Conservation (phyloP, 2,329 filamentous ascomycete genomes). For the Chrysosporium queenslandicum region DNA sequence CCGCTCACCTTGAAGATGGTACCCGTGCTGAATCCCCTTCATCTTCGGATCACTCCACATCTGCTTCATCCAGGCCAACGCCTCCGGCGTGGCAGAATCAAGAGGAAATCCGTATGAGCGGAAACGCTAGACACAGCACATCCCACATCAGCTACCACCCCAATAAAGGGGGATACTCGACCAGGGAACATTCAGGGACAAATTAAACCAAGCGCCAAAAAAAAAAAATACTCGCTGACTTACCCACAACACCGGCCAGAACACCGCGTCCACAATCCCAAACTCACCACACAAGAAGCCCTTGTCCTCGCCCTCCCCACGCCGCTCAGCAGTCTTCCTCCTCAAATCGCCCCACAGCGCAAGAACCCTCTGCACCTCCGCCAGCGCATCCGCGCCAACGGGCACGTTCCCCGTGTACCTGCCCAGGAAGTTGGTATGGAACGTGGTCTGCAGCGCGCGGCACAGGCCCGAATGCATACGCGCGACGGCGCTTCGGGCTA, state of each 20-base stretch:
- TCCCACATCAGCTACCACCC: neutral
- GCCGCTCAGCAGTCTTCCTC: conserved; percentile 19
- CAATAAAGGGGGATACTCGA: no score
- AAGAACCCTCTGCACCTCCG: conserved; percentile 23
- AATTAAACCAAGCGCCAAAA: neutral
- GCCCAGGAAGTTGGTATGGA: conserved; percentile 25
- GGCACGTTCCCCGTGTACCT: conserved; percentile 27
- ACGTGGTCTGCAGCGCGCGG: conserved; percentile 20
- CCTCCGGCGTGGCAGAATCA: conserved; percentile 22
- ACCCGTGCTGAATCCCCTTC: conserved; percentile 20
- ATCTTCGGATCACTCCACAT: conserved; percentile 29
- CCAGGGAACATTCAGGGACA: no score
- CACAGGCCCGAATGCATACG: conserved; percentile 31
- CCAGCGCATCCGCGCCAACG: conserved; percentile 19
- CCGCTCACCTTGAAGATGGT: conserved; percentile 24
- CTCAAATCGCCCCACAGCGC: conserved; percentile 24
- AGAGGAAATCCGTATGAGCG: conserved; percentile 27
- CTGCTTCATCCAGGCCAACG: conserved; percentile 26
- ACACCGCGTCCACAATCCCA: conserved; percentile 33
- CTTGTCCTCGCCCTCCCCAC: conserved; percentile 24
- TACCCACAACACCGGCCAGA: conserved; percentile 34
- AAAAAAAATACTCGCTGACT: conserved; percentile 6
- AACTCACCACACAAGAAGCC: conserved; percentile 31
- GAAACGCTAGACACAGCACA: conserved; percentile 22
- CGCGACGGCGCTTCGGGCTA: conserved; percentile 26